A percentile compares a stretch with the other conserved stretches of the same genome.
Conservation (phyloP, 306 rosid genomes). For the Castanea mollissima region DNA sequence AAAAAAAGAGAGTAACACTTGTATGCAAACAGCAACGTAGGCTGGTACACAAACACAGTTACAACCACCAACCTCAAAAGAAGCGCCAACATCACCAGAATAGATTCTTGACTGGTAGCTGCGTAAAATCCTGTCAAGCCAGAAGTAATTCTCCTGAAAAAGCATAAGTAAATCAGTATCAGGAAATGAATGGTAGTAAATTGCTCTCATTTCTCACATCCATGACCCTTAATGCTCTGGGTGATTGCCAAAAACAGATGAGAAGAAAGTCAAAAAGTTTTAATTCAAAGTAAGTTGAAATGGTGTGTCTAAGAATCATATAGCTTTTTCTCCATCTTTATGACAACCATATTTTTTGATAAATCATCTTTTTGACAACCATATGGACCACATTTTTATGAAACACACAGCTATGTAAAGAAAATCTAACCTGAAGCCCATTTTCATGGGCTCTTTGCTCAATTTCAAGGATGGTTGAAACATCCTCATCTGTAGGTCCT, state of each 20-base stretch:
- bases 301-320: constrained; percentile 4
- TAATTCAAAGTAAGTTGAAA: neutral
- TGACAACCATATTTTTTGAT: neutral
- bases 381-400: constrained; percentile 15
- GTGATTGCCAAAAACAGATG: constrained; percentile 17
- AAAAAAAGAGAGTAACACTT: constrained; percentile 11
- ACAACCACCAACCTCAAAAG: constrained; percentile 69
- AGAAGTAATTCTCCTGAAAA: constrained; percentile 87
- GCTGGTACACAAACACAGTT: constrained; percentile 2
- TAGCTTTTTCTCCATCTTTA: neutral
- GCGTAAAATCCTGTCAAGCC: constrained; percentile 92
- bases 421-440: constrained; percentile 79
- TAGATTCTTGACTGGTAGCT: constrained; percentile 91
- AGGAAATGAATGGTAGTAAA: constrained; percentile 8
- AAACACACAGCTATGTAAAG: constrained; percentile 15
- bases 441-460: constrained; percentile 96
- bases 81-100: constrained; percentile 69
- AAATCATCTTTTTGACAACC: neutral
- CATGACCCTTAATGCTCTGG: constrained; percentile 18
- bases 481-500: constrained; percentile 86
- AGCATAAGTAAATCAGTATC: constrained; percentile 34
- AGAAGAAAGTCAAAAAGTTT: neutral
- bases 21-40: constrained; percentile 20
- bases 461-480: constrained; percentile 80
- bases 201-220: constrained; percentile 20